Base-by-base conservation (phyloP, 345 rosid genomes). In the Zanthoxylum bungeanum region DNA sequence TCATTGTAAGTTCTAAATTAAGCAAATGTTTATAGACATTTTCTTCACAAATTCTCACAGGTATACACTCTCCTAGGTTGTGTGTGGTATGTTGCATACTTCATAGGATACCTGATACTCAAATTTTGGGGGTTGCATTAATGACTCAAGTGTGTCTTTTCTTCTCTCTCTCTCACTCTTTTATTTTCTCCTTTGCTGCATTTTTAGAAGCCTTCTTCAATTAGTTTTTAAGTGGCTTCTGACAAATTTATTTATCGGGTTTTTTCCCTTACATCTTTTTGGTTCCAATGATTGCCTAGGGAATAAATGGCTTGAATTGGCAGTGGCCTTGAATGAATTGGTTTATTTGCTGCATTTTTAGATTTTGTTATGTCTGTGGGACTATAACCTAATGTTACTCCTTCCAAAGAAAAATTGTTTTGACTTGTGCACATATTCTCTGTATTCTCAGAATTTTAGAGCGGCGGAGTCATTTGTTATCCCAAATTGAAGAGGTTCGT, bases 401-500 rank as follows among this genome's bases (percentile, higher is more conserved):
- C 40, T 50, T 28, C n/a, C 19, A 19, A 7, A 52, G 27, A 34
- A 66, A 9, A 46, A 44, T 42, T 37, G 44, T 7, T 16, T 14
- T 40, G 21, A 56, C 31, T 33, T 11, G 64, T 36, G 44, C 57
- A n/a, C n/a, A 2, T n/a, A 67, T 52, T 36, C 3, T 22, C 49
- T 69, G 30, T 69, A 21, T 37, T 68, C 31, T 70, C 85, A 92
- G 99, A 80, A 89, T 95, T 76, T 73, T 86, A 73, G 96, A 90
- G 57, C 84, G 91, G 55, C 88, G 87, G 68, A 79, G 67, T 70
- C 83, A 67, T 44, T 83, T 94, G 85, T 75, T 87, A 78, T 60
- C 89, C 63, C 96, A 84, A 80, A 90, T 94, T 70, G 86, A 88
- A 81, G 97, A 94, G 30, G 93, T 90, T 74, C 88, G 85, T 19